Percentiles rank a stretch among this genome's conserved stretches.
phyloP scores from a whole-genome alignment of 2,329 filamentous ascomycete species.

The Fusarium sp. region DNA sequence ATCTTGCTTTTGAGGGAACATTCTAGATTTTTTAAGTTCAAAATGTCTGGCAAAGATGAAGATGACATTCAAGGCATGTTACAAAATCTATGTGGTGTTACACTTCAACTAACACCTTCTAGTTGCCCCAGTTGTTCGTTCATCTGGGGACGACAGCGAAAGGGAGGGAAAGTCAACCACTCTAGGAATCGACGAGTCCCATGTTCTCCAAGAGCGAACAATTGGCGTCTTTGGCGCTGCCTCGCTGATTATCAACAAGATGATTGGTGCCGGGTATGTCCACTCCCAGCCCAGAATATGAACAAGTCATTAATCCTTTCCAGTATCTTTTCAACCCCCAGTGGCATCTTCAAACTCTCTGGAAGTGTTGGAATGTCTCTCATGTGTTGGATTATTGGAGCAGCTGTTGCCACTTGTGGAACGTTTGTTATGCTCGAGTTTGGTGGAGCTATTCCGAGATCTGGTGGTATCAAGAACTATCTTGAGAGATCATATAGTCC shows the following conservation, averaged over 20 bases:
- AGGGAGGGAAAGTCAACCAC: background rate
- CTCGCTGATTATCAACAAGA: conserved; percentile 41
- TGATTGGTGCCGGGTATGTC: conserved; percentile 38
- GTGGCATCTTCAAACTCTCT: conserved; percentile 34
- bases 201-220: conserved; percentile 29
- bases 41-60: background rate
- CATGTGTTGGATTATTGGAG: conserved; percentile 40
- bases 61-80: background rate
- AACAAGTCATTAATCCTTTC: too few relatives aligned
- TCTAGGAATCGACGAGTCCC: conserved; percentile 4
- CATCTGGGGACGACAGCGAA: conserved; percentile 7
- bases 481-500: conserved; percentile 38
- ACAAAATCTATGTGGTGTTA: background rate
- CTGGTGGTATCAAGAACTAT: conserved; percentile 42
- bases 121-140: conserved; percentile 3
- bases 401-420: conserved; percentile 37
- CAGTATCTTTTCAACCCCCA: conserved; percentile 42
- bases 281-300: background rate
- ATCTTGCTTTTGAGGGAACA: background rate
- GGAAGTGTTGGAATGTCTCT: conserved; percentile 42
- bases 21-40: background rate
- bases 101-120: background rate
- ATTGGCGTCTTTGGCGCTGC: conserved; percentile 39
- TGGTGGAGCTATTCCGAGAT: conserved; percentile 37
- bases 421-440: conserved; percentile 41